phyloP scores from a whole-genome alignment of 1,284 basidiomycete genomes.

The Puccinia polysora region DNA sequence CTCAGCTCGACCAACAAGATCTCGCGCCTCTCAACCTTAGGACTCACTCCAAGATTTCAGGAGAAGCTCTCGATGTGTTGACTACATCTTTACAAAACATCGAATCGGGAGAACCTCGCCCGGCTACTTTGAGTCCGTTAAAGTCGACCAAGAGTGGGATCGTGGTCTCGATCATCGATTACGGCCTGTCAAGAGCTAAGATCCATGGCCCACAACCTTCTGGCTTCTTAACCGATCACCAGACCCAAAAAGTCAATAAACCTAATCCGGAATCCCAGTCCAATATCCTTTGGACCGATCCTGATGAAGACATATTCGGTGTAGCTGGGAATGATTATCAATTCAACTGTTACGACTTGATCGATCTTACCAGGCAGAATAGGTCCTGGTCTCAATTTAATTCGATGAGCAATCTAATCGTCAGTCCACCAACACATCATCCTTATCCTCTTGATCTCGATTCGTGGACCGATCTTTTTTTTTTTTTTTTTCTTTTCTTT shows the following conservation, averaged over 20 bases:
- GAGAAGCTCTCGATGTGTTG: constrained; percentile 1
- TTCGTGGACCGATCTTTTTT: no score
- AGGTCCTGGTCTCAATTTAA: constrained; percentile 1
- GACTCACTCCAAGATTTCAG: not conserved
- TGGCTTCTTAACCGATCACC: not conserved
- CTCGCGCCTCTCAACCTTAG: not conserved
- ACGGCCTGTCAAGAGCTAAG: constrained; percentile 36
- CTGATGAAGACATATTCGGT: no score
- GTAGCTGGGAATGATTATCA: no score
- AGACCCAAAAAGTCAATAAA: not conserved
- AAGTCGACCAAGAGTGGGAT: not conserved
- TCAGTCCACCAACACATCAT: no score
- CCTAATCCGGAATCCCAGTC: no score
- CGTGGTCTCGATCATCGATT: constrained; percentile 27
- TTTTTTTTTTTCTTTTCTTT: no score
- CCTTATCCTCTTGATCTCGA: no score
- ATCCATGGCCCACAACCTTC: no score
- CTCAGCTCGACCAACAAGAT: constrained; percentile 3
- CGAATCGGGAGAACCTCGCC: not conserved
- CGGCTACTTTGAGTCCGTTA: not conserved
- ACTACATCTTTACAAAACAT: not conserved
- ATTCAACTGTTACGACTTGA: constrained; percentile 26
- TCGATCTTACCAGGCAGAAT: not conserved
- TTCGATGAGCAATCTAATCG: constrained; percentile 16
- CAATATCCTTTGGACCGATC: no score